A percentile compares a stretch with the other conserved stretches of the same genome.
phyloP scores from a whole-genome alignment of 163 green algal genomes.

The Chloromonas sp. region DNA sequence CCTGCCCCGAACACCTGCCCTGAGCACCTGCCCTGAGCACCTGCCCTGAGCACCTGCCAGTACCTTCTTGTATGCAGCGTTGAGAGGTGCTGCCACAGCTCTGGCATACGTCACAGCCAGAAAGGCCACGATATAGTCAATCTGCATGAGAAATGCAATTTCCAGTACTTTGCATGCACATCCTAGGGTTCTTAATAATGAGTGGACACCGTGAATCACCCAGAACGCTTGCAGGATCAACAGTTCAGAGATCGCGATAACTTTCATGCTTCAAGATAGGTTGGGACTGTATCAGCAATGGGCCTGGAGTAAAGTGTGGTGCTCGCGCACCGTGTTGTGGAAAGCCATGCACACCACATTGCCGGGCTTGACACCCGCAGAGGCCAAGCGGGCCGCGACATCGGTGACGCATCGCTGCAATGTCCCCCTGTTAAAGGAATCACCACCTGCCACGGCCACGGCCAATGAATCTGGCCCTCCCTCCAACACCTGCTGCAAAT shows the following conservation, averaged over 20 bases:
- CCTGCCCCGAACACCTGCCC: no score
- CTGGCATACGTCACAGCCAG: slow-evolving; percentile 54
- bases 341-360: slow-evolving; percentile 59
- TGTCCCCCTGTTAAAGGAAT: neutral
- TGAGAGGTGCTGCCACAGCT: slow-evolving; percentile 72
- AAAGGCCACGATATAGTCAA: slow-evolving; percentile 73
- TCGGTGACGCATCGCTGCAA: slow-evolving; percentile 1
- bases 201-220: no score
- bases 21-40: no score
- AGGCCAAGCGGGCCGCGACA: slow-evolving; percentile 31
- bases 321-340: slow-evolving; percentile 50
- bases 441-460: neutral
- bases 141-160: neutral
- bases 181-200: no score
- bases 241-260: no score
- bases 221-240: no score
- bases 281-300: no score
- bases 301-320: no score
- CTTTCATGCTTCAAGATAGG: no score
- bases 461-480: neutral
- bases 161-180: no score
- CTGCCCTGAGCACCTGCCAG: no score
- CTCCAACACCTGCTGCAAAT: neutral
- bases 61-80: slow-evolving; percentile 60
- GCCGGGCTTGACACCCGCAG: slow-evolving; percentile 48